Evolutionary conservation across 2,329 filamentous ascomycete species (phyloP).

Genomic region (Tolypocladium tundrense): DNA sequence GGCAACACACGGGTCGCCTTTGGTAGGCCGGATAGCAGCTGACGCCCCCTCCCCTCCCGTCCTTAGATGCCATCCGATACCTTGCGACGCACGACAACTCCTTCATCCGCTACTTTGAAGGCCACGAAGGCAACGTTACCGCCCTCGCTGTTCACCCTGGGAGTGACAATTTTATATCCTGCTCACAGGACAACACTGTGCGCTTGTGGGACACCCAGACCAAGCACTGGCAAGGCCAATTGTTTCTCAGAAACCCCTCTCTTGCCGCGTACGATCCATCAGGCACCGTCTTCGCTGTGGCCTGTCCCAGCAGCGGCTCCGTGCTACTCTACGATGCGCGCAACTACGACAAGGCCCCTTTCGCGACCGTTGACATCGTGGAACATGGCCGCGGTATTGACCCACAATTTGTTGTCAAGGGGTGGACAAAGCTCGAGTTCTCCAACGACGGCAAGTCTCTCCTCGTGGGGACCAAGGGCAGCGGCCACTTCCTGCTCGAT

Average conservation of each 20-base stretch:
- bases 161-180: slow-evolving; percentile 84
- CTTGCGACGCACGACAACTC: slow-evolving; percentile 90
- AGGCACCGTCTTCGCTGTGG: slow-evolving; percentile 83
- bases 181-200: slow-evolving; percentile 82
- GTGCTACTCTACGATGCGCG: slow-evolving; percentile 87
- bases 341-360: slow-evolving; percentile 87
- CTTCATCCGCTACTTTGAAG: slow-evolving; percentile 92
- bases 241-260: slow-evolving; percentile 72
- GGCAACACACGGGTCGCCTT: background rate
- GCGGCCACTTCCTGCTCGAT: slow-evolving; percentile 86
- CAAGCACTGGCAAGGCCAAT: slow-evolving; percentile 66
- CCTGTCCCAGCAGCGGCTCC: slow-evolving; percentile 66
- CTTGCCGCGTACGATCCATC: slow-evolving; percentile 88
- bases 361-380: slow-evolving; percentile 73
- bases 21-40: background rate
- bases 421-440: slow-evolving; percentile 90
- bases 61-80: slow-evolving; percentile 69
- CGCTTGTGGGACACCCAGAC: slow-evolving; percentile 82
- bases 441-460: slow-evolving; percentile 90
- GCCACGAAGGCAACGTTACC: slow-evolving; percentile 78
- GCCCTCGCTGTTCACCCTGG: slow-evolving; percentile 75
- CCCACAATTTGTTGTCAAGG: slow-evolving; percentile 48
- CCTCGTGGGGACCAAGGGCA: slow-evolving; percentile 72
- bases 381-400: slow-evolving; percentile 40
- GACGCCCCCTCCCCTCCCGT: background rate